Base-by-base conservation (phyloP, 192 early-diverging fungal species). In the Backusella morwellensis region DNA sequence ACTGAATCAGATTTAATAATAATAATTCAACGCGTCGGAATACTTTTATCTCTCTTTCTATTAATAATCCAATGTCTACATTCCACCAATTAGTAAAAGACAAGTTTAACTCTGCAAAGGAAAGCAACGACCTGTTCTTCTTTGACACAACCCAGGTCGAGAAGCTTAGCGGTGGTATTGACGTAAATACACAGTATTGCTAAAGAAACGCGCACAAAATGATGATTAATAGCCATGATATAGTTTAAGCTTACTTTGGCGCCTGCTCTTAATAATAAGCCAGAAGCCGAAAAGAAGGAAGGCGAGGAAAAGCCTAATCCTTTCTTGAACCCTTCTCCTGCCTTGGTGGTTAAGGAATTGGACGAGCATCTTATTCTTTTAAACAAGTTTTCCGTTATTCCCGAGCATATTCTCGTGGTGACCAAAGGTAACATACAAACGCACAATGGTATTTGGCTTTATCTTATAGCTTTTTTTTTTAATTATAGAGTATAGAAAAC, bases 301-400 rank as follows among this genome's bases (percentile, higher is more conserved):
- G 68, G 75, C 9, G 29, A 44, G 7, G 75, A 77, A 54, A 83
- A 78, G 38, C 34, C 70, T 26, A 75, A 88, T 67, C 90, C 90
- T 1, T 91, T 91, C 68, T 26, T 84, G 68, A 83, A 83, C 19
- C 86, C 87, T 34, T 59, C 42, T 47, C 87, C 89, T 11, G 78
- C 78, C 1, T 78, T 91, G 23, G 84, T 82, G 59, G 83, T 91
- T 0, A 44, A 80, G 12, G 85, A 89, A 66, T 70, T 68, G 4
- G 70, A 82, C 36, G 78, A 83, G 0, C 75, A 85, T 40, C 77
- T 84, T 71, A 66, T 89, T 35, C 38, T 91, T 8, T 76, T 91
- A 23, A 91, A 91, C 79, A 91, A 91, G 72, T 91, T 83, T 77
- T 82, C 84, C 36, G 77, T 89, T 41, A 81, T 89, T 36, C 86